phyloP scores from a whole-genome alignment of 1,139 yeast genomes.

The Nakaseomyces uthaithaninus region DNA sequence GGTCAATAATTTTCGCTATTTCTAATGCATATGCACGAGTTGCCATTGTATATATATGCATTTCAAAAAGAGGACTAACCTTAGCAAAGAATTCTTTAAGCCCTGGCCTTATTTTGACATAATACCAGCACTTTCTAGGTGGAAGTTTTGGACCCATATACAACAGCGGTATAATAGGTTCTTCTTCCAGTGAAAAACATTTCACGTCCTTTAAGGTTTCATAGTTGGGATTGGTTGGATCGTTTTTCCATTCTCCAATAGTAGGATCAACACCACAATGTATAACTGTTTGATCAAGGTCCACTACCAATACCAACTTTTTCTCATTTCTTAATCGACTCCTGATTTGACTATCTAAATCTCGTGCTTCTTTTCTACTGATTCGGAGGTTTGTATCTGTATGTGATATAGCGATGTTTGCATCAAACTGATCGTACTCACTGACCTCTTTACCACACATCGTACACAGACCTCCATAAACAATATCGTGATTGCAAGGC shows the following conservation, averaged over 20 bases:
- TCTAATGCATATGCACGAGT: conserved; percentile 88
- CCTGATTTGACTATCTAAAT: conserved; percentile 65
- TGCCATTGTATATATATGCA: conserved; percentile 99
- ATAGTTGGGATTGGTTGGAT: conserved; percentile 76
- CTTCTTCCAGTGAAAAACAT: conserved; percentile 71
- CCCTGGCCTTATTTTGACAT: conserved; percentile 89
- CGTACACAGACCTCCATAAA: conserved; percentile 93
- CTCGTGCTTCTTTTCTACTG: conserved; percentile 76
- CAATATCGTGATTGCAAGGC: conserved; percentile 91
- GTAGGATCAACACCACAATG: conserved; percentile 98
- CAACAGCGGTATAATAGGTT: conserved; percentile 48
- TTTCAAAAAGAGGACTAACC: conserved; percentile 62
- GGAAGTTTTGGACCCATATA: conserved; percentile 53
- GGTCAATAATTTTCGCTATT: conserved; percentile 86
- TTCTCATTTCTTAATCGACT: conserved; percentile 51
- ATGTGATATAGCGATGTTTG: conserved; percentile 73
- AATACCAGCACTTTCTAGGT: conserved; percentile 64
- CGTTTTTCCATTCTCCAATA: conserved; percentile 92
- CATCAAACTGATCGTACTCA: conserved; percentile 72
- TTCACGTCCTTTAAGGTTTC: conserved; percentile 76
- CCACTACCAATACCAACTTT: conserved; percentile 85
- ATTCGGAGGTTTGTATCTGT: conserved; percentile 82
- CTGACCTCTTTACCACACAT: conserved; percentile 83
- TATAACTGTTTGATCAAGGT: conserved; percentile 92
- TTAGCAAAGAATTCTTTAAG: conserved; percentile 58